A percentile compares a stretch with the other conserved stretches of the same genome.
These are phyloP conservation scores for Phytopythium litorale DNA, from an alignment of 352 stramenopile genomes.

Conservation along the genomic window DNA sequence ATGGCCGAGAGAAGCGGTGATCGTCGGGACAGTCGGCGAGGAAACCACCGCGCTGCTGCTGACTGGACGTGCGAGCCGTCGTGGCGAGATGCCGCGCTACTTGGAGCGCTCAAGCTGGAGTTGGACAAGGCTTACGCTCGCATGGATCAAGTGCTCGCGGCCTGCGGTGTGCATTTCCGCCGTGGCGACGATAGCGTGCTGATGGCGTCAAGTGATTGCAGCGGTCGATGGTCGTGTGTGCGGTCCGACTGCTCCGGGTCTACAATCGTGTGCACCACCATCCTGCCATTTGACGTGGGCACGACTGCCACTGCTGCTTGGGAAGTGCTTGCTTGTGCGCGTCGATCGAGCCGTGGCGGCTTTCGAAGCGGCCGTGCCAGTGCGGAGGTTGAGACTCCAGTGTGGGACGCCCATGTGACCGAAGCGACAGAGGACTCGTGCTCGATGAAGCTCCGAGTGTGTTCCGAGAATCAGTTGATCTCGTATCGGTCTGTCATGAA, in stretches of 20 bases:
- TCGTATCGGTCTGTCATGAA: not conserved
- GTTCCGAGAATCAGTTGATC: not conserved
- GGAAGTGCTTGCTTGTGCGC: not conserved
- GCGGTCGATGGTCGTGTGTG: not conserved
- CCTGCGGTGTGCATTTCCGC: not conserved
- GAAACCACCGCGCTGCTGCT: not conserved
- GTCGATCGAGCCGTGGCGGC: not conserved
- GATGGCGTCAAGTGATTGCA: not conserved
- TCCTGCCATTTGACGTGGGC: not conserved
- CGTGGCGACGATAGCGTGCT: not conserved
- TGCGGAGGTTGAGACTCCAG: no score
- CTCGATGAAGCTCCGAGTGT: constrained; percentile 1
- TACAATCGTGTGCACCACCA: not conserved
- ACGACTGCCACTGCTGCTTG: not conserved
- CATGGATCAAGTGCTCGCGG: not conserved
- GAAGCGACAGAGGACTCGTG: not conserved
- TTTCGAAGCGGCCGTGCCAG: not conserved
- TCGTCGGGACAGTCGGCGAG: no score
- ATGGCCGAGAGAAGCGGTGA: not conserved
- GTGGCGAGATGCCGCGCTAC: not conserved
- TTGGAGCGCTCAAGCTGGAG: not conserved
- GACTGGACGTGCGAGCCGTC: not conserved
- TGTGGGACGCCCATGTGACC: not conserved
- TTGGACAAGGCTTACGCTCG: not conserved
- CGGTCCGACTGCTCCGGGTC: not conserved